Evolutionary conservation across 352 stramenopile genomes (phyloP), one percentile per base, ranked within the genome.

Genomic region (Halophytophthora polymorphica): DNA sequence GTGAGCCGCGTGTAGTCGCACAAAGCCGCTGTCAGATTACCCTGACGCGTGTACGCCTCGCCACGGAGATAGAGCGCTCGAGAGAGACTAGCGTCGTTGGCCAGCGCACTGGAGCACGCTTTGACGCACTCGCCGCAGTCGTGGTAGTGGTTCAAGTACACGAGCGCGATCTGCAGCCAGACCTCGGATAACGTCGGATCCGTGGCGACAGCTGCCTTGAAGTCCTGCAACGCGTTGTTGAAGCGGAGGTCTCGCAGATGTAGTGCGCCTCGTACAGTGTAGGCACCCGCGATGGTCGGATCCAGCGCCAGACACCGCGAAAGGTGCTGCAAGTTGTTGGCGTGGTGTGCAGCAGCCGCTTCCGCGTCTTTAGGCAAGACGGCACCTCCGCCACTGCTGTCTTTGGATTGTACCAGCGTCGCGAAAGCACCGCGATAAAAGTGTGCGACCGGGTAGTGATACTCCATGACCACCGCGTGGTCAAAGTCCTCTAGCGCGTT

Each of bases 101-200:
- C 66, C 17, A 90, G 50, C 8, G 81, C 81, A 33, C 61, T 88
- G 1, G 73, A 69, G 37, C 78, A 92, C 17, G 77, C 78, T 19
- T 73, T 74, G 29, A 87, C 69, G 45, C 78, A 87, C 31, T 69
- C 81, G 15, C 78, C 78, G 39, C 67, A 71, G 51, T 92, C 81
- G 41, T 90, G 81, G 45, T 88, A 92, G 48, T 92, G 78, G 40
- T 86, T 88, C 5, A 92, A 54, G 47, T 86, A 90, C 34, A 92
- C 76, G 28, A 92, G 60, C 12, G 77, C 81, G 43, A 92, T 92
- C 59, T 92, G 76, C 35, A 92, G 53, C 81, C 81, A 92, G 17
- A 88, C 71, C 31, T 86, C 76, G 31, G 83, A 83, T 21, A 92
- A 51, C 34, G 81, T 92, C 19, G 81, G 81, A 37, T 92, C 78